phyloP scores from a whole-genome alignment of 306 rosid species.

The Quercus glauca region DNA sequence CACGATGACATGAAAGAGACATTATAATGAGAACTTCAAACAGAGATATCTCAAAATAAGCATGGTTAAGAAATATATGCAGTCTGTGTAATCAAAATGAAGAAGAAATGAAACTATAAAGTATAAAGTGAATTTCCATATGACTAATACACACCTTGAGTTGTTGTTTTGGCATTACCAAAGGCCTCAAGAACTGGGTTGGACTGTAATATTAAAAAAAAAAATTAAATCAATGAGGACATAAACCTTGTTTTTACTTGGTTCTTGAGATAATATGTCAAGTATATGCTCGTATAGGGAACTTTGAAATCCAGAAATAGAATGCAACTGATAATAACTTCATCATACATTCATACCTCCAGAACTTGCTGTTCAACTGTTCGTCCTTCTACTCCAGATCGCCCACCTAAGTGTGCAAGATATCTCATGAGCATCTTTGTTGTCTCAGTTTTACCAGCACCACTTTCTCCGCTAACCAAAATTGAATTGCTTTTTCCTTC shows the following conservation, averaged over 20 bases:
- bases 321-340: constrained; percentile 3
- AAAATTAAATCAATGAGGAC: neutral
- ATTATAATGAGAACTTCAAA: constrained; percentile 4
- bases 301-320: constrained; percentile 1
- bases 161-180: constrained; percentile 96
- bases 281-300: neutral
- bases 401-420: constrained; percentile 96
- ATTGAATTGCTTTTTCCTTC: constrained; percentile 99
- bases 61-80: too few relatives aligned
- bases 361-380: constrained; percentile 99
- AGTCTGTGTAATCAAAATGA: too few relatives aligned
- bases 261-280: too few relatives aligned
- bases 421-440: constrained; percentile 98
- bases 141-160: constrained; percentile 69
- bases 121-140: neutral
- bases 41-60: too few relatives aligned
- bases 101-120: too few relatives aligned
- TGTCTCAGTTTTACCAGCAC: constrained; percentile 99
- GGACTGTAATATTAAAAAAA: constrained; percentile 58
- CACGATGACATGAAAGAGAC: constrained; percentile 8
- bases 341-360: constrained; percentile 82
- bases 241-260: too few relatives aligned
- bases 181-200: constrained; percentile 99
- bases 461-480: constrained; percentile 97
- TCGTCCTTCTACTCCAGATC: constrained; percentile 97